Base-by-base conservation (phyloP, 345 rosid species). In the Arabidopsis suecica region DNA sequence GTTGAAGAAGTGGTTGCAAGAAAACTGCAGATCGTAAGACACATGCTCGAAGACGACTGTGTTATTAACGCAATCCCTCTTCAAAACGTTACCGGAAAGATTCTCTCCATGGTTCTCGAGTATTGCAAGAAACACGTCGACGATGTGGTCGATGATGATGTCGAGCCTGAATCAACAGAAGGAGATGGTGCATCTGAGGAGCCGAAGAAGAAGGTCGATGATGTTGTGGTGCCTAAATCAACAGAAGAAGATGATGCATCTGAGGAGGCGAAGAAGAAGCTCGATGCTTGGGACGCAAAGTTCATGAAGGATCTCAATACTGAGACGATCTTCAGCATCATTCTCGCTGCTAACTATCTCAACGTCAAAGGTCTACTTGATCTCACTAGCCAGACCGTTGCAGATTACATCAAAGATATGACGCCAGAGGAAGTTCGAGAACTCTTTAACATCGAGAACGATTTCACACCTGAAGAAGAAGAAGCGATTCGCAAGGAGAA, bases 61-160 rank as follows among this genome's bases (percentile, higher is more conserved):
- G 88, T 80, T 56, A 80, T 65, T 47, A 73, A 61, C 36, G 69
- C 81, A 23, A 91, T 87, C 78, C 97, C 94, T 9, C 49, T 87
- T 22, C 84, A 84, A 10, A 91, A 88, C 82, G 88, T 91, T 47
- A 80, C 82, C 11, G 71, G 84, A 54, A 61, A 65, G 82, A 75
- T 73, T 73, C 86, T 91, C 7, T 75, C 85, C 10, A 81, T 63
- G 80, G 84, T 85, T 14, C 79, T 88, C 60, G 88, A 86, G 82
- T 90, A 84, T 77, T 86, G 85, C 88, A 84, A 71, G 82, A 85
- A 76, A 73, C 97, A 88, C 70, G 88, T 84, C 6, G 93, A 88
- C 62, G 77, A 72, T 25, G 34, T 23, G 25, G 25, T 1, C 32
- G 32, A 28, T 28, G 32, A 28, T 28, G 32, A 28, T 4, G 32